Percentiles rank a stretch among this genome's conserved stretches.
These are phyloP conservation scores for Erysiphe pulchra DNA, from an alignment of 2,329 filamentous ascomycete genomes.

Conservation along the genomic window DNA sequence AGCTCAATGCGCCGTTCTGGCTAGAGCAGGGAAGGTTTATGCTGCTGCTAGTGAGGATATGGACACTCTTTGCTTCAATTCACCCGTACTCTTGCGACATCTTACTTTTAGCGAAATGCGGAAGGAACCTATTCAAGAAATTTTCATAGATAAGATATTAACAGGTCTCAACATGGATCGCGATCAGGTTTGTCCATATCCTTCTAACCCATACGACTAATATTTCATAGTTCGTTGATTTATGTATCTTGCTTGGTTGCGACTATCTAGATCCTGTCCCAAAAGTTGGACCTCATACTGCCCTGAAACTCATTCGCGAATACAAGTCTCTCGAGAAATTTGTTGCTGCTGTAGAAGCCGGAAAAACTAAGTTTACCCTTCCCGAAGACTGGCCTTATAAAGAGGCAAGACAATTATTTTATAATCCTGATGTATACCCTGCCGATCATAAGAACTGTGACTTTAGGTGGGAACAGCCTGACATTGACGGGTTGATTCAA, in stretches of 20 bases:
- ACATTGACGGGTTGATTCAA: conserved; percentile 68
- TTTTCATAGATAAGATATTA: conserved; percentile 64
- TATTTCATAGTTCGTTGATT: conserved; percentile 57
- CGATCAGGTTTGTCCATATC: conserved; percentile 33
- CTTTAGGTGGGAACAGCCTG: conserved; percentile 92
- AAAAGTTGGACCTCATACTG: conserved; percentile 77
- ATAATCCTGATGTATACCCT: conserved; percentile 63
- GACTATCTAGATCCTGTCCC: conserved; percentile 95
- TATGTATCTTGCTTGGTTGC: conserved; percentile 91
- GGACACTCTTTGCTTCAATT: conserved; percentile 91
- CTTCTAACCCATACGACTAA: conserved; percentile 1
- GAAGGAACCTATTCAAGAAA: conserved; percentile 94
- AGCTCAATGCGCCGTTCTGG: conserved; percentile 80
- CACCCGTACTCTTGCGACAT: conserved; percentile 73
- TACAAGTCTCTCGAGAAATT: conserved; percentile 72
- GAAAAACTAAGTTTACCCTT: conserved; percentile 55
- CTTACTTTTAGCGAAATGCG: conserved; percentile 92
- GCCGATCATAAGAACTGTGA: conserved; percentile 75
- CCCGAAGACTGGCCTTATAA: conserved; percentile 94
- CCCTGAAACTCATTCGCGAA: conserved; percentile 81
- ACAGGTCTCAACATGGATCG: conserved; percentile 73
- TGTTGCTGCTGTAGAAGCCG: conserved; percentile 52
- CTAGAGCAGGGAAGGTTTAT: conserved; percentile 80
- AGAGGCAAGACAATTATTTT: conserved; percentile 78
- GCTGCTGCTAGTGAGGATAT: conserved; percentile 95